These are phyloP conservation scores for Trichophyton schoenleinii DNA, from an alignment of 2,329 filamentous ascomycete species.

Conservation along the genomic window DNA sequence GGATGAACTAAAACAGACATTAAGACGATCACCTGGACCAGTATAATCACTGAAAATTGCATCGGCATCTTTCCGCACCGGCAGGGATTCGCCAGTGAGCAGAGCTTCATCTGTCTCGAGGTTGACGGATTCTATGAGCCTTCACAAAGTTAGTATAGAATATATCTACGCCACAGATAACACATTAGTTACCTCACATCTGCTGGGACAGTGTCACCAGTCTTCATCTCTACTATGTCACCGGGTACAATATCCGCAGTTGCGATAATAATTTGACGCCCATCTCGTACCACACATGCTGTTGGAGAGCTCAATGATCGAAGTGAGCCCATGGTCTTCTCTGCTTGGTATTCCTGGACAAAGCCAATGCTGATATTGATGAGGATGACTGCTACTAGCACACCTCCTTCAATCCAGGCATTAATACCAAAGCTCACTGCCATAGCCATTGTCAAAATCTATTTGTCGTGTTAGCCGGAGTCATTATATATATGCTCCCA, in stretches of 20 bases:
- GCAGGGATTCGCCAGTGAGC: slow-evolving; percentile 50
- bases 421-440: slow-evolving; percentile 44
- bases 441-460: slow-evolving; percentile 44
- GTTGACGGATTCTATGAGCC: slow-evolving; percentile 45
- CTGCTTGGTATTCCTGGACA: slow-evolving; percentile 41
- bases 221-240: slow-evolving; percentile 42
- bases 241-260: slow-evolving; percentile 48
- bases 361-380: slow-evolving; percentile 48
- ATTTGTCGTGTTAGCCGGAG: slow-evolving; percentile 18
- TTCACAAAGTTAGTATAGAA: not conserved
- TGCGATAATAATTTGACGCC: slow-evolving; percentile 37
- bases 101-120: slow-evolving; percentile 51
- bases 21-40: slow-evolving; percentile 49
- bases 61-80: slow-evolving; percentile 41
- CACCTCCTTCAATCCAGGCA: slow-evolving; percentile 49
- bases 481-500: not conserved
- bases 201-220: slow-evolving; percentile 38
- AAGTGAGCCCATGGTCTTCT: slow-evolving; percentile 43
- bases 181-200: slow-evolving; percentile 23
- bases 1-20: slow-evolving; percentile 49
- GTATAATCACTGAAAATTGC: slow-evolving; percentile 40
- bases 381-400: slow-evolving; percentile 44
- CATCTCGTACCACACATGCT: slow-evolving; percentile 39
- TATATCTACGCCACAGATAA: not conserved
- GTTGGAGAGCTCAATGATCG: slow-evolving; percentile 40